These are phyloP conservation scores for Mucor velutinosus DNA, from an alignment of 371 early-diverging fungal genomes.

Conservation along the genomic window DNA sequence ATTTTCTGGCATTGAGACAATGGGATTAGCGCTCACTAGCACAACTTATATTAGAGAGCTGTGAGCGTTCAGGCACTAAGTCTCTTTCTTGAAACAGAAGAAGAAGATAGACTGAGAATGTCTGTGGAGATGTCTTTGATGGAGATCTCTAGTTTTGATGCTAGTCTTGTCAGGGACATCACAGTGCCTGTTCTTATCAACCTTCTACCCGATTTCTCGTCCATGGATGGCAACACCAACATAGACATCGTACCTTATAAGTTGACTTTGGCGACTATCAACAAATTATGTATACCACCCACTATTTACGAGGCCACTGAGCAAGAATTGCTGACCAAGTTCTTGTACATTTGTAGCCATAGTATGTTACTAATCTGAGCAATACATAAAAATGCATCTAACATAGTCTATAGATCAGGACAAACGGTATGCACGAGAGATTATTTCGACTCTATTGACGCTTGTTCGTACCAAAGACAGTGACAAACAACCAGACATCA, in stretches of 20 bases:
- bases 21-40: background rate
- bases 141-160: conserved; percentile 24
- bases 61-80: conserved; percentile 6
- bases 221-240: background rate
- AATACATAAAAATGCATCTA: background rate
- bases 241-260: conserved; percentile 13
- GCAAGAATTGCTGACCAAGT: conserved; percentile 32
- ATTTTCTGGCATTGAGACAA: background rate
- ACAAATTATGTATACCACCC: conserved; percentile 25
- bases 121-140: conserved; percentile 28
- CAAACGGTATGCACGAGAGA: conserved; percentile 43
- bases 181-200: conserved; percentile 36
- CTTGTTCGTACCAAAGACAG: conserved; percentile 44
- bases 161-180: conserved; percentile 21
- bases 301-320: conserved; percentile 24
- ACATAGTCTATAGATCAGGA: conserved; percentile 16
- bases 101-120: conserved; percentile 18
- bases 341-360: conserved; percentile 29
- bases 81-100: conserved; percentile 7
- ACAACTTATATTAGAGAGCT: background rate
- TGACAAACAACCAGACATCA: conserved; percentile 45
- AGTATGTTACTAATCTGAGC: conserved; percentile 17
- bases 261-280: conserved; percentile 25
- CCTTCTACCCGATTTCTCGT: conserved; percentile 22
- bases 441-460: conserved; percentile 46